A percentile compares a stretch with the other conserved stretches of the same genome.
These are phyloP conservation scores for Phanerochaete sordida DNA, from an alignment of 768 basidiomycete species.

Conservation along the genomic window DNA sequence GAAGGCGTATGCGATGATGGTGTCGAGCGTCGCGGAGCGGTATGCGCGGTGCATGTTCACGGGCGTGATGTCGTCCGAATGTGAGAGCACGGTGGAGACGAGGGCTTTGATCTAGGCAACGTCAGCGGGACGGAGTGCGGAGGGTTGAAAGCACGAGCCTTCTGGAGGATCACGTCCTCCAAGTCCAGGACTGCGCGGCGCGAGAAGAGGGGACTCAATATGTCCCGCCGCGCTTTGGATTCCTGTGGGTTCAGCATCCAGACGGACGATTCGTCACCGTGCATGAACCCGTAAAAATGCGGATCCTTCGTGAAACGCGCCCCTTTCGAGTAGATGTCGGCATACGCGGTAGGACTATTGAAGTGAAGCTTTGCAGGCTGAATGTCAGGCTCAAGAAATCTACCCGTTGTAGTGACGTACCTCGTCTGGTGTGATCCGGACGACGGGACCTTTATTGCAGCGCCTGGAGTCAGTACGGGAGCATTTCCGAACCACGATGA, in stretches of 20 bases:
- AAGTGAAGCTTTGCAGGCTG: background rate
- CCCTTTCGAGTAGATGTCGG: slow-evolving; percentile 11
- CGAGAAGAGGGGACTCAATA: background rate
- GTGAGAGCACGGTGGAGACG: background rate
- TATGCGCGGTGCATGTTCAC: background rate
- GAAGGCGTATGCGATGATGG: background rate
- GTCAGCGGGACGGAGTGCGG: background rate
- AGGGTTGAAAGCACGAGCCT: background rate
- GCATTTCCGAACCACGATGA: background rate
- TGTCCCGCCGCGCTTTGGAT: background rate
- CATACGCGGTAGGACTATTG: background rate
- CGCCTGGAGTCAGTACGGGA: background rate
- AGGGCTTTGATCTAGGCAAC: background rate
- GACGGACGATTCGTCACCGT: background rate
- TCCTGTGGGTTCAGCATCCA: background rate
- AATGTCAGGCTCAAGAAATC: background rate
- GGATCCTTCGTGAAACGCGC: background rate
- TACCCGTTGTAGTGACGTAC: background rate
- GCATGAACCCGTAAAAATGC: background rate
- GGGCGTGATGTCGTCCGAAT: background rate
- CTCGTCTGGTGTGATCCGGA: background rate
- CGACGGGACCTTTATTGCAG: background rate
- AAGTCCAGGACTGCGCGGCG: background rate
- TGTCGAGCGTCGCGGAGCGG: background rate
- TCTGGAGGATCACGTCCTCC: background rate